phyloP scores from a whole-genome alignment of 202 grass and related monocot genomes.

The Musa balbisiana region DNA sequence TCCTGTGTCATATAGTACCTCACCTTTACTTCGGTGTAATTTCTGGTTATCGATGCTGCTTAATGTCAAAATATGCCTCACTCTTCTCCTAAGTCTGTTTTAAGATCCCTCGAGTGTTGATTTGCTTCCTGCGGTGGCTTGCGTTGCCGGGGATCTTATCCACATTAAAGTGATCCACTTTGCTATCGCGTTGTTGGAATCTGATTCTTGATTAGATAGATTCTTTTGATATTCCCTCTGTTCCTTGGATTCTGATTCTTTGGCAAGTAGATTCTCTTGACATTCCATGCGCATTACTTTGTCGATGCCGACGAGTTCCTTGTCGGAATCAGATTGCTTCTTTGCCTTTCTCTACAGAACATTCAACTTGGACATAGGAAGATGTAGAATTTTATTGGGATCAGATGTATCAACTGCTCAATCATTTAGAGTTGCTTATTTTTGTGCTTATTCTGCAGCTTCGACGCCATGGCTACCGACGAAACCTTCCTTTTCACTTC shows the following conservation, averaged over 20 bases:
- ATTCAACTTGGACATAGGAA: no score
- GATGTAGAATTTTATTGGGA: no score
- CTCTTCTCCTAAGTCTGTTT: no score
- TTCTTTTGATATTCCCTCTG: conserved; percentile 5
- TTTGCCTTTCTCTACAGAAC: not conserved
- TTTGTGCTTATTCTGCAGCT: not conserved
- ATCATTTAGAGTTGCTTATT: not conserved
- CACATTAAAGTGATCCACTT: not conserved
- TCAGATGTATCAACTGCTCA: no score
- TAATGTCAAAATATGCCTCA: no score
- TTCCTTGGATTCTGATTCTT: not conserved
- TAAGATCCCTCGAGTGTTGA: no score
- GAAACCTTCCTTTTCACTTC: conserved; percentile 87
- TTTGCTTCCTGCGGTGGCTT: not conserved
- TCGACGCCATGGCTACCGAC: conserved; percentile 41
- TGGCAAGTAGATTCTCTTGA: not conserved
- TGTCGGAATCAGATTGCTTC: no score
- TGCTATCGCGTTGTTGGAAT: not conserved
- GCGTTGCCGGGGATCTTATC: not conserved
- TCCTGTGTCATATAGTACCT: no score
- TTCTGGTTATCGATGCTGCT: no score
- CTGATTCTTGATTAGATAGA: conserved; percentile 1
- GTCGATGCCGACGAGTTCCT: no score
- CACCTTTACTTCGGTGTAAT: no score
- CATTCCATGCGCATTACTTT: no score